These are phyloP conservation scores for Rhizopus stolonifer DNA, from an alignment of 371 early-diverging fungal species.

Conservation along the genomic window DNA sequence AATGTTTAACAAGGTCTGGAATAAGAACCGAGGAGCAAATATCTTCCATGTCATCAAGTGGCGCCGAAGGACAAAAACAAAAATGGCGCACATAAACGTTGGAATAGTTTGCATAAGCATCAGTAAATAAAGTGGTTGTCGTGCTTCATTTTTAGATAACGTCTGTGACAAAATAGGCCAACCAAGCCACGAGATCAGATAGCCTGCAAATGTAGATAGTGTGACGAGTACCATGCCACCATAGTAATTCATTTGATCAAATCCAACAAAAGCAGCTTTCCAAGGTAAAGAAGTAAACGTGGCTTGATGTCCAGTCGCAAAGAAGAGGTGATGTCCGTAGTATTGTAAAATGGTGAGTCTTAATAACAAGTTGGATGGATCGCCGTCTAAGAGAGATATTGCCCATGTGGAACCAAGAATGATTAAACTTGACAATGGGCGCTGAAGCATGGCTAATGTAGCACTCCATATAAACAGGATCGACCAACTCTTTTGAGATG, in stretches of 20 bases:
- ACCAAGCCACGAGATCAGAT: conserved; percentile 54
- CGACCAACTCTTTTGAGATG: conserved; percentile 13
- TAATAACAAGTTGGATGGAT: conserved; percentile 3
- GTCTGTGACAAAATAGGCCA: conserved; percentile 27
- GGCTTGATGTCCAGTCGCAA: conserved; percentile 90
- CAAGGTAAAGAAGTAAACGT: conserved; percentile 88
- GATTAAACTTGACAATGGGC: conserved; percentile 30
- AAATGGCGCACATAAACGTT: conserved; percentile 53
- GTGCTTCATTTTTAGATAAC: neutral
- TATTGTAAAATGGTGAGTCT: conserved; percentile 36
- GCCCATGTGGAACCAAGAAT: conserved; percentile 25
- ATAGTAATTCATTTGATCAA: conserved; percentile 68
- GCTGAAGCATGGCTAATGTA: conserved; percentile 38
- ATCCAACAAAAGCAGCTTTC: conserved; percentile 85
- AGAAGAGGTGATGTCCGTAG: conserved; percentile 74
- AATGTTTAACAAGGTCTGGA: conserved; percentile 46
- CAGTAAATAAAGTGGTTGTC: conserved; percentile 29
- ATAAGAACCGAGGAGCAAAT: conserved; percentile 89
- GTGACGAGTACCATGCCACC: conserved; percentile 73
- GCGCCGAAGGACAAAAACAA: conserved; percentile 64
- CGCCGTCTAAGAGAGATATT: conserved; percentile 1
- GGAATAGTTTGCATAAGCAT: conserved; percentile 51
- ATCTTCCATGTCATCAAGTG: conserved; percentile 97
- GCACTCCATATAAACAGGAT: conserved; percentile 24
- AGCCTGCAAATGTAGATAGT: conserved; percentile 77